Evolutionary conservation across 2,329 filamentous ascomycete genomes (phyloP), one percentile per base, ranked within the genome.

Genomic region (Simplicillium aogashimaense): DNA sequence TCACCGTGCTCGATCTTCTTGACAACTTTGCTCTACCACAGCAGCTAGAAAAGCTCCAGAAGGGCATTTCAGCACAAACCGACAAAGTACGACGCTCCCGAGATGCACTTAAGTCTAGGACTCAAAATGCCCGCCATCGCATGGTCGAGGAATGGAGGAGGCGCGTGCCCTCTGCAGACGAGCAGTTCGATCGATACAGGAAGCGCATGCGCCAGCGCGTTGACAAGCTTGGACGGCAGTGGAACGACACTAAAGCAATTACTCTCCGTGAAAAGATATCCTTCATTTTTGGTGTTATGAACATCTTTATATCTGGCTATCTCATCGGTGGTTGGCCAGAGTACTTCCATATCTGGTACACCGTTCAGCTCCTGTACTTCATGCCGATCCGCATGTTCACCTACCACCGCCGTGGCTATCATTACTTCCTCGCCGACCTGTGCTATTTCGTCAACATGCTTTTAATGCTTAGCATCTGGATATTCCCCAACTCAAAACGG

Each of bases 391-490:
- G 92, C 37, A 90, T 78, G 64, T 92, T 88, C 65, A 86, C 83
- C 43, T 98, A 98, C 62, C 87, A 87, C 57, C 80, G 81, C 52
- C 85, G 84, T 43, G 92, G 90, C 42, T 95, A 94, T 55, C 89
- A 95, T 63, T 98, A 98, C 66, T 97, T 98, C 63, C 70, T 97
- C 20, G 90, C 89, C 30, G 92, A 98, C 61, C 78, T 98, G 35
- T 98, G 92, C 67, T 98, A 98, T 65, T 98, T 97, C 55, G 88
- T 94, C 72, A 98, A 98, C 62, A 65, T 95, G 29, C 72, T 98
- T 40, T 68, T 86, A 28, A 69, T 90, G 47, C 67, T 94, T 44
- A 85, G 80, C 50, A 76, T 98, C 38, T 98, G 90, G 89, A 71
- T 84, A 29, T 95, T 97, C 53, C 92, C 92, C 1, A 67, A 74